These are phyloP conservation scores for Extremus antarcticus DNA, from an alignment of 495 filamentous ascomycete genomes.

Conservation along the genomic window DNA sequence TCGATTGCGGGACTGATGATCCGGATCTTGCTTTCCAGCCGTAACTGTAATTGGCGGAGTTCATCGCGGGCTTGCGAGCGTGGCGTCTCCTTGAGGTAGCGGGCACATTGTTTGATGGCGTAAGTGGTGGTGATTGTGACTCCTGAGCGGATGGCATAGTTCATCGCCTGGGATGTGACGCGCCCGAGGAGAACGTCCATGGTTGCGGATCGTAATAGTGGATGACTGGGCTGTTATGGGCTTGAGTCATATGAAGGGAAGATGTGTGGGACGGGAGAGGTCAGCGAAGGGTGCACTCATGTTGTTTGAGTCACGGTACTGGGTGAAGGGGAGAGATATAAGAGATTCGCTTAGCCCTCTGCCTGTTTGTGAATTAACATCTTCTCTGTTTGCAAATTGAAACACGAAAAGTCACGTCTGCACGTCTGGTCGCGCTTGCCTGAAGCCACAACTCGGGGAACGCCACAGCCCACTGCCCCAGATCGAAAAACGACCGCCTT, in stretches of 20 bases:
- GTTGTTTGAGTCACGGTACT: not conserved
- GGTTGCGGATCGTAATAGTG: too few relatives aligned
- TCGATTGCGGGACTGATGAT: slow-evolving; percentile 89
- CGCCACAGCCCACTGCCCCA: not conserved
- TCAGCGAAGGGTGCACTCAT: not conserved
- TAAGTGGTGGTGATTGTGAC: slow-evolving; percentile 78
- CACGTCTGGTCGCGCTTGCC: too few relatives aligned
- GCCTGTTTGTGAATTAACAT: not conserved
- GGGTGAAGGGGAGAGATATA: not conserved
- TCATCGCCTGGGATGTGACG: slow-evolving; percentile 77
- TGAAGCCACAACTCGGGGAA: too few relatives aligned
- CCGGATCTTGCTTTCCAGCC: slow-evolving; percentile 75
- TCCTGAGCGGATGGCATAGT: slow-evolving; percentile 83
- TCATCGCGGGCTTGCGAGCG: slow-evolving; percentile 61
- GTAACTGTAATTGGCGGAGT: slow-evolving; percentile 57
- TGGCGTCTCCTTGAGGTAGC: slow-evolving; percentile 59
- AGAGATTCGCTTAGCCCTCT: not conserved
- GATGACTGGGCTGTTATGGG: not conserved
- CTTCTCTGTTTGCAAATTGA: not conserved
- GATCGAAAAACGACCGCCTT: not conserved
- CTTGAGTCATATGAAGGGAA: not conserved
- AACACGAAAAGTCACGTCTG: not conserved
- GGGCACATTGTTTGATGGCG: slow-evolving; percentile 69
- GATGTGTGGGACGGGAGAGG: not conserved
- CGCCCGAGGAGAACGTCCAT: slow-evolving; percentile 74